These are phyloP conservation scores for Colletotrichum lentis DNA, from an alignment of 2,329 filamentous ascomycete genomes.

Conservation along the genomic window DNA sequence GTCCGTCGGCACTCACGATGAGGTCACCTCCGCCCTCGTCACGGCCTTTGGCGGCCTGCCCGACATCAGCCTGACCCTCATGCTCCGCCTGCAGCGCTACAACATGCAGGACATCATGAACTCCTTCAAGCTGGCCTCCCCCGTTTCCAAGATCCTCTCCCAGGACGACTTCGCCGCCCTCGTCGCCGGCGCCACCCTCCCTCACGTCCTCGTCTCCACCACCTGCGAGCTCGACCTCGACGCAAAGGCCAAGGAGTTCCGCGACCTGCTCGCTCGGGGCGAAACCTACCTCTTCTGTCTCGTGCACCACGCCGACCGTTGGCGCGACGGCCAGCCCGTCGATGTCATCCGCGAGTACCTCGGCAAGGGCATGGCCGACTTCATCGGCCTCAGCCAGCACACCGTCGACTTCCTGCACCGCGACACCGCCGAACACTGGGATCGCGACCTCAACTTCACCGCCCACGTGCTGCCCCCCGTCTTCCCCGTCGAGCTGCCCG, in stretches of 20 bases:
- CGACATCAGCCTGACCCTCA: conserved; percentile 40
- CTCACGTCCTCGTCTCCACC: conserved; percentile 44
- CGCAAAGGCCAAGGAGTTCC: conserved; percentile 39
- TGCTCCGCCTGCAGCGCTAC: conserved; percentile 42
- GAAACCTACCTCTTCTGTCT: conserved; percentile 43
- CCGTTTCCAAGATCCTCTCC: conserved; percentile 35
- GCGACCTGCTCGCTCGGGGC: conserved; percentile 39
- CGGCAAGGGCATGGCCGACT: conserved; percentile 40
- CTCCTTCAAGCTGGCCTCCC: conserved; percentile 42
- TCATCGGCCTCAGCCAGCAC: conserved; percentile 44
- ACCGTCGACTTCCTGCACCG: conserved; percentile 41
- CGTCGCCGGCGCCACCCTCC: conserved; percentile 33
- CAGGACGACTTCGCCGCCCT: conserved; percentile 37
- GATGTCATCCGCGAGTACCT: conserved; percentile 39
- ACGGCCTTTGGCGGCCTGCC: conserved; percentile 42
- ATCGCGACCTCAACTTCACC: conserved; percentile 32
- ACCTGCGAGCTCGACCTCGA: conserved; percentile 44
- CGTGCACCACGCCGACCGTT: conserved; percentile 44
- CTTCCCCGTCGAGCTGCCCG: conserved; percentile 41
- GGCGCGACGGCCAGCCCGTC: conserved; percentile 40
- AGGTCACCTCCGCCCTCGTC: conserved; percentile 43
- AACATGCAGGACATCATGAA: conserved; percentile 42
- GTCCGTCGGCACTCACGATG: conserved; percentile 43
- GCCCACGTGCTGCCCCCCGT: conserved; percentile 42
- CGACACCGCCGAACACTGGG: conserved; percentile 41